Percentiles rank a stretch among this genome's conserved stretches.
These are phyloP conservation scores for Yamadazyma takamatsuzukensis DNA, from an alignment of 805 yeast genomes.

Conservation along the genomic window DNA sequence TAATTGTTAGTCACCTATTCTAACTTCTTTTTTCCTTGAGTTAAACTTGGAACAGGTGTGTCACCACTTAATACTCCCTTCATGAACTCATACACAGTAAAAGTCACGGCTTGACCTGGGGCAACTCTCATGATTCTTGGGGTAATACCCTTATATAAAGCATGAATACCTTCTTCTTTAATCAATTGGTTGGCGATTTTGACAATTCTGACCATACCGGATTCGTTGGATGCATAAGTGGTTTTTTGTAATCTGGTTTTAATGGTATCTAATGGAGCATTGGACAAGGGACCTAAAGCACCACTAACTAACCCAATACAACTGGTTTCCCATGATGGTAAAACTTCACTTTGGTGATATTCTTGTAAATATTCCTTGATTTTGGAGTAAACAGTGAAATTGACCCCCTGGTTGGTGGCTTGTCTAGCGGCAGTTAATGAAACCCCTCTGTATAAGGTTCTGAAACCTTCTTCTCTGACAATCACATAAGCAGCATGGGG, in stretches of 20 bases:
- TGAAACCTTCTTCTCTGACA: conserved; percentile 85
- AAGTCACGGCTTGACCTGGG: conserved; percentile 98
- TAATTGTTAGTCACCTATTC: conserved; percentile 7
- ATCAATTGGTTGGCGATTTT: conserved; percentile 79
- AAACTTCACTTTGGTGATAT: conserved; percentile 50
- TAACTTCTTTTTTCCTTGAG: conserved; percentile 13
- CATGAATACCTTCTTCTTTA: conserved; percentile 75
- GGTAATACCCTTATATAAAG: conserved; percentile 70
- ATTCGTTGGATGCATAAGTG: conserved; percentile 59
- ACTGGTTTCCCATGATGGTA: conserved; percentile 95
- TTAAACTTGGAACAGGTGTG: conserved; percentile 14
- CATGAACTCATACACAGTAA: conserved; percentile 91
- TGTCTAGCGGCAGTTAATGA: conserved; percentile 95
- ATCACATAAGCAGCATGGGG: conserved; percentile 85
- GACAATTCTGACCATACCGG: conserved; percentile 72
- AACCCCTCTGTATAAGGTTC: conserved; percentile 90
- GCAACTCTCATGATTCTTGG: conserved; percentile 99
- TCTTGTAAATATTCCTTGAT: conserved; percentile 68
- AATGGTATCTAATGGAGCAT: conserved; percentile 96
- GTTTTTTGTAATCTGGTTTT: conserved; percentile 96
- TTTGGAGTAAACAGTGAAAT: conserved; percentile 91
- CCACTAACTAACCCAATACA: conserved; percentile 88
- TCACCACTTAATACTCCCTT: conserved; percentile 54
- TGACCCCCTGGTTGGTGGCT: conserved; percentile 97
- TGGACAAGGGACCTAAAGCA: conserved; percentile 96